These are phyloP conservation scores for Breynia disticha DNA, from an alignment of 441 rosid genomes.

Conservation along the genomic window DNA sequence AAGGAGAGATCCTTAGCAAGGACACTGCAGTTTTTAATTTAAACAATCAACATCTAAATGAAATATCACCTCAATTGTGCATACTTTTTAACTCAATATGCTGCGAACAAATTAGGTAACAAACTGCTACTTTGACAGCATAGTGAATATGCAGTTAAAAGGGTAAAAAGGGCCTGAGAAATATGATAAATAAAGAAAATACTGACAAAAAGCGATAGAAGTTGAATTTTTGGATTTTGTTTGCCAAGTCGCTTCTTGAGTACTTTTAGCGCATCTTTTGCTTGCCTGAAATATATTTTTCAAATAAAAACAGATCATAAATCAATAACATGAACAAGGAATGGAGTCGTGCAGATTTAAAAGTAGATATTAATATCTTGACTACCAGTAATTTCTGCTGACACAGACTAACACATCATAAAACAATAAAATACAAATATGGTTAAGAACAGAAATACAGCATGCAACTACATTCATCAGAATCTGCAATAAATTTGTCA, in stretches of 20 bases:
- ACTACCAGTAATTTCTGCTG: not conserved
- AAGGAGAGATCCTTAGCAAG: not conserved
- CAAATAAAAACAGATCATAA: constrained; percentile 10
- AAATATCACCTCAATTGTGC: not conserved
- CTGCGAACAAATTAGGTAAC: not conserved
- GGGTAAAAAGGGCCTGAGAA: constrained; percentile 3
- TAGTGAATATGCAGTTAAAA: not conserved
- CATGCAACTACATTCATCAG: too few species aligned
- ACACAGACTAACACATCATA: too few species aligned
- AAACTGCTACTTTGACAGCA: too few species aligned
- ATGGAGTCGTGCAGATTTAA: not conserved
- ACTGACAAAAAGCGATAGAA: constrained; percentile 87
- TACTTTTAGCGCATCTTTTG: constrained; percentile 88
- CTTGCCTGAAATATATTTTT: constrained; percentile 51
- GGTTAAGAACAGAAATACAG: too few species aligned
- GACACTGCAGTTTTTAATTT: not conserved
- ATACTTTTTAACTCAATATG: too few species aligned
- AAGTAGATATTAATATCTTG: not conserved
- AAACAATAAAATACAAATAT: too few species aligned
- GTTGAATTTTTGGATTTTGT: constrained; percentile 81
- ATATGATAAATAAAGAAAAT: constrained; percentile 6
- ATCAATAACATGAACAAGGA: not conserved
- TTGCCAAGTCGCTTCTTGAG: constrained; percentile 84
- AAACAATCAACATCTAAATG: not conserved
- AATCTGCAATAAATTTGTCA: too few species aligned